Evolutionary conservation across 83 land plant genomes (phyloP).

Genomic region (Larix sibirica): DNA sequence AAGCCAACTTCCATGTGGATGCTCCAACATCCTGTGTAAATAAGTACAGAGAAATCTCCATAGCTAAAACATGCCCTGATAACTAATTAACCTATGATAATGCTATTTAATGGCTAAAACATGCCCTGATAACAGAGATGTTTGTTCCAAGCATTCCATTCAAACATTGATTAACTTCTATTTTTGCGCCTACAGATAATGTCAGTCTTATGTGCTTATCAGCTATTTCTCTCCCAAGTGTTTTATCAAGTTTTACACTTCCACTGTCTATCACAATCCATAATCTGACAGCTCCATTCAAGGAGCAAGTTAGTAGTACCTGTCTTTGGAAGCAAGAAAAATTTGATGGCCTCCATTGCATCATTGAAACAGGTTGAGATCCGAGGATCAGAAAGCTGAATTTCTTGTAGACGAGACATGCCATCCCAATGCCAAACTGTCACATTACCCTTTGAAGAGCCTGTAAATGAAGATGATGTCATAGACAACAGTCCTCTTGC

Average conservation of each 20-base stretch:
- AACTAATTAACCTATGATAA: too few species aligned
- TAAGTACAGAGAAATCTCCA: too few species aligned
- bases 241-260: slow-evolving; percentile 33
- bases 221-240: slow-evolving; percentile 26
- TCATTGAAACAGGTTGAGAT: slow-evolving; percentile 57
- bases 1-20: too few species aligned
- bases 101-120: too few species aligned
- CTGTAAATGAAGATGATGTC: not conserved
- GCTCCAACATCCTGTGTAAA: too few species aligned
- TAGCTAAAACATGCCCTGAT: too few species aligned
- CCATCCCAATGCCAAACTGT: slow-evolving; percentile 64
- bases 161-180: slow-evolving; percentile 69
- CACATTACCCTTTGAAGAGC: slow-evolving; percentile 36
- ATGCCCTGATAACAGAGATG: slow-evolving; percentile 68
- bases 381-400: slow-evolving; percentile 76
- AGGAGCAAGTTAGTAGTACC: slow-evolving; percentile 82
- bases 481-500: slow-evolving; percentile 2
- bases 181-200: slow-evolving; percentile 79
- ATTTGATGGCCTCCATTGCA: slow-evolving; percentile 88
- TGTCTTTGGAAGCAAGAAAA: slow-evolving; percentile 25
- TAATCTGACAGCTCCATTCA: slow-evolving; percentile 84
- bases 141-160: slow-evolving; percentile 67
- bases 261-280: slow-evolving; percentile 87
- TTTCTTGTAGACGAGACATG: slow-evolving; percentile 32
- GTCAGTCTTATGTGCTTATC: slow-evolving; percentile 40